phyloP scores from a whole-genome alignment of 139 green algal genomes.

The Asterochloris erici region DNA sequence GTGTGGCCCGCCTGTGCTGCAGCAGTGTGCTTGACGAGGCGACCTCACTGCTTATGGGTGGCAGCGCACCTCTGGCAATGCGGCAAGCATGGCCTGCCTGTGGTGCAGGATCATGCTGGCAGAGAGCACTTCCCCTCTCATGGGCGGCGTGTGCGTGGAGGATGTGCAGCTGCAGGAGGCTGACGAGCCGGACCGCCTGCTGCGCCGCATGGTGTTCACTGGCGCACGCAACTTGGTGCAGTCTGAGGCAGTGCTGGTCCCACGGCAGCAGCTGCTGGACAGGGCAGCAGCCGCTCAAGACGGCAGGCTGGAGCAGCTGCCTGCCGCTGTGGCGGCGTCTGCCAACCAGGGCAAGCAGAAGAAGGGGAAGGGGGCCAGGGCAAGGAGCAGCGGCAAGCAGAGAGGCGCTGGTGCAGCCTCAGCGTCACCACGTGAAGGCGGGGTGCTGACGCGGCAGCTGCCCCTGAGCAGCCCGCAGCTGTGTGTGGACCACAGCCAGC shows the following conservation, averaged over 20 bases:
- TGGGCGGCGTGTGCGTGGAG: slow-evolving; percentile 40
- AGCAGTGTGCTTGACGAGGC: too few species aligned
- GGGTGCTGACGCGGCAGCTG: too few species aligned
- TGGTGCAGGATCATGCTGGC: slow-evolving; percentile 21
- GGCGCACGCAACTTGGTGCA: slow-evolving; percentile 42
- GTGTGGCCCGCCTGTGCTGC: too few species aligned
- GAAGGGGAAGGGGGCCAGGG: slow-evolving; percentile 6
- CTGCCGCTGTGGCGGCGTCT: neutral
- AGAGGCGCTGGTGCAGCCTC: neutral
- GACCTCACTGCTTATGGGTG: too few species aligned
- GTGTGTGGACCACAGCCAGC: slow-evolving; percentile 22
- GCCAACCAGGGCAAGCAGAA: neutral
- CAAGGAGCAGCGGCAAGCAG: neutral
- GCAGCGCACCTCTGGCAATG: too few species aligned
- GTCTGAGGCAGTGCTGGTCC: slow-evolving; percentile 36
- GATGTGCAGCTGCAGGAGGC: slow-evolving; percentile 34
- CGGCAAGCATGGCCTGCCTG: neutral
- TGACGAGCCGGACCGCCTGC: neutral
- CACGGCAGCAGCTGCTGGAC: neutral
- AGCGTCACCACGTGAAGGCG: neutral
- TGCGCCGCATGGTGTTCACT: slow-evolving; percentile 49
- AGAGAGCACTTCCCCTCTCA: slow-evolving; percentile 25
- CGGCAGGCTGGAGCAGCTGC: neutral
- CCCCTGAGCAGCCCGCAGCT: neutral
- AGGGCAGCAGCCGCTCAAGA: neutral